Evolutionary conservation across 257 asterid genomes (phyloP), one percentile per base, ranked within the genome.

Genomic region (Thymus quinquecostatus): DNA sequence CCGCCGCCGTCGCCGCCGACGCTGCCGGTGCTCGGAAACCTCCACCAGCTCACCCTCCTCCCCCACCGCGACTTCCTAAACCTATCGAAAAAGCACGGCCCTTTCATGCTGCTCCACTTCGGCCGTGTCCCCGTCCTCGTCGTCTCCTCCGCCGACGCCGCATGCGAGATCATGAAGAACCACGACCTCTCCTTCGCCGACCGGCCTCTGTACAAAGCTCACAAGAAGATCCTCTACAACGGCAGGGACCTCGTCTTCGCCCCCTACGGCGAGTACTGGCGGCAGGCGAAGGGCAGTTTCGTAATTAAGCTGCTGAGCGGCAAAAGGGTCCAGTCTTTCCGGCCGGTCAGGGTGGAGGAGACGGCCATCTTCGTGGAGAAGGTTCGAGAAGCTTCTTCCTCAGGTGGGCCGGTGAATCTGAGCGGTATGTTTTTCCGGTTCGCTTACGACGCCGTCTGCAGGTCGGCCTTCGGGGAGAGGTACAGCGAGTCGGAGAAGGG

Each of bases 271-370:
- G 62, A 67, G 6, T 53, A 51, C 62, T 67, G 72, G 72, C 10
- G 72, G 62, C 72, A 51, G 72, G 48, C n/a, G 62, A 67, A 67
- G 72, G 32, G 72, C 62, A 41, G 8, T 0, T 36, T 67, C 9
- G 72, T 67, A 12, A 34, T 67, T 10, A 30, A 53, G 9, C 72
- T 67, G 61, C 72, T 67, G 40, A 67, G 72, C 8, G 38, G 12
- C 62, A 67, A 21, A 9, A 67, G 72, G 45, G 72, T 67, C 5
- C 62, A 51, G 1, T 51, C 72, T 21, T 67, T 51, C 40, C 50
- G 50, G 11, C 1, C 50, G 1, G 38, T 67, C 51, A 51, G 62
- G 62, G 72, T 51, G 8, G 72, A 67, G 51, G 72, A 51, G 38
- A 67, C 48, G 4, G 72, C 62, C 11, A 36, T 14, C 38, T 67